These are phyloP conservation scores for Spizellomyces sp. DNA, from an alignment of 192 early-diverging fungal genomes.

Conservation along the genomic window DNA sequence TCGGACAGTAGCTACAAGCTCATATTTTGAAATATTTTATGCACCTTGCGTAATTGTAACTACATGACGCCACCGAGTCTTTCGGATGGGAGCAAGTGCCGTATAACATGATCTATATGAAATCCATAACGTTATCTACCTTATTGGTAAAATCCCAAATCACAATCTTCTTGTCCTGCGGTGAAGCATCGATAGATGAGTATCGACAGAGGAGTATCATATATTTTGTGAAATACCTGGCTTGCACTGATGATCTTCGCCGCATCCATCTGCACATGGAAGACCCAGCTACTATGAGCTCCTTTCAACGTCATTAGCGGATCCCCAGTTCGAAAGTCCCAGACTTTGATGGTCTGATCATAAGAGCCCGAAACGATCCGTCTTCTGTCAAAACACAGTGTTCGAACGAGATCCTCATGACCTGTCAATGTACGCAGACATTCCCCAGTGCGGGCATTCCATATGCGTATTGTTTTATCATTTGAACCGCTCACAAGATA, in stretches of 20 bases:
- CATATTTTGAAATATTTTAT: no score
- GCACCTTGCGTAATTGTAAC: no score
- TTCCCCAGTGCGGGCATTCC: conserved; percentile 45
- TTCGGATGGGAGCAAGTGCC: no score
- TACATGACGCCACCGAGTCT: no score
- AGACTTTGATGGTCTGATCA: conserved; percentile 92
- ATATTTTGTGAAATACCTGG: conserved; percentile 51
- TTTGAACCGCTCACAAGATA: conserved; percentile 49
- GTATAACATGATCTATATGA: not conserved
- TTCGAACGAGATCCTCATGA: conserved; percentile 89
- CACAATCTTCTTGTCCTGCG: conserved; percentile 53
- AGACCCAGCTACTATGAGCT: conserved; percentile 89
- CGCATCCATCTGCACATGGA: conserved; percentile 88
- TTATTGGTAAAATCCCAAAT: conserved; percentile 62
- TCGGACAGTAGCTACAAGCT: no score
- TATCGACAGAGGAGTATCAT: not conserved
- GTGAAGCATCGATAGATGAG: not conserved
- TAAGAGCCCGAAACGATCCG: conserved; percentile 90
- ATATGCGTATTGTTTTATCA: conserved; percentile 52
- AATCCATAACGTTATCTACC: conserved; percentile 40
- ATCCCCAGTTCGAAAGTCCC: conserved; percentile 68
- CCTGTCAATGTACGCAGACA: conserved; percentile 52
- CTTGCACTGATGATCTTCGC: conserved; percentile 78
- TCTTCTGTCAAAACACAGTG: conserved; percentile 82
- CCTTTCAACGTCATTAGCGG: conserved; percentile 49